Evolutionary conservation across 352 stramenopile genomes (phyloP), one percentile per base, ranked within the genome.

Genomic region (Phytopythium mirpurense): DNA sequence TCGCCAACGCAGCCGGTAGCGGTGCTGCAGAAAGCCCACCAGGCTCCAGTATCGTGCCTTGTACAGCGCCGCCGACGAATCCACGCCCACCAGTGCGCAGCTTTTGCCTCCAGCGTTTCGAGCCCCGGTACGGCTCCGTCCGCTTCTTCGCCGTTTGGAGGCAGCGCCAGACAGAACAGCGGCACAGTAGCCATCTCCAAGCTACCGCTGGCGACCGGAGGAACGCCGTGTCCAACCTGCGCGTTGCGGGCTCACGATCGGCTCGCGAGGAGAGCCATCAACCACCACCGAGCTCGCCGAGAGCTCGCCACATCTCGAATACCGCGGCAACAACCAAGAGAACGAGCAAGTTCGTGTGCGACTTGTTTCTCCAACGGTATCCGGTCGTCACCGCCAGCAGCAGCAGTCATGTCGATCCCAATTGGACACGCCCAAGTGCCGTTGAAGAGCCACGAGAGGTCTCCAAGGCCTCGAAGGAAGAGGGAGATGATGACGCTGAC

Each of bases 111-210:
- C 76, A 87, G 26, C 51, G 47, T 19, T 65, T 70, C 41, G 37
- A 84, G 27, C 42, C 64, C 19, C 45, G 59, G 3, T 60, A 74
- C 12, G 60, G 59, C 4, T 47, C 65, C 27, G 47, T 62, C 29
- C 68, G 47, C 18, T 86, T 81, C 51, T 53, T 84, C 11, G 60
- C 72, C 2, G 36, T 83, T 9, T 83, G 68, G 72, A 64, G 63
- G 23, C 65, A 69, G 42, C 26, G 21, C 8, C 42, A 19, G 23
- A 21, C 41, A 47, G 23, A n/a, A 24, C 44, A 14, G 2, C 18
- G 12, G 15, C 44, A 3, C 26, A 35, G 27, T 18, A 8, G 27
- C 1, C 44, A 32, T 14, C 10, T 19, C 2, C 44, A 16, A 4
- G 21, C 46, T 19, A 6, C 19, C 8, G 36, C 19, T 18, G n/a